A percentile compares a stretch with the other conserved stretches of the same genome.
These are phyloP conservation scores for Xylaria curta DNA, from an alignment of 495 filamentous ascomycete genomes.

Conservation along the genomic window DNA sequence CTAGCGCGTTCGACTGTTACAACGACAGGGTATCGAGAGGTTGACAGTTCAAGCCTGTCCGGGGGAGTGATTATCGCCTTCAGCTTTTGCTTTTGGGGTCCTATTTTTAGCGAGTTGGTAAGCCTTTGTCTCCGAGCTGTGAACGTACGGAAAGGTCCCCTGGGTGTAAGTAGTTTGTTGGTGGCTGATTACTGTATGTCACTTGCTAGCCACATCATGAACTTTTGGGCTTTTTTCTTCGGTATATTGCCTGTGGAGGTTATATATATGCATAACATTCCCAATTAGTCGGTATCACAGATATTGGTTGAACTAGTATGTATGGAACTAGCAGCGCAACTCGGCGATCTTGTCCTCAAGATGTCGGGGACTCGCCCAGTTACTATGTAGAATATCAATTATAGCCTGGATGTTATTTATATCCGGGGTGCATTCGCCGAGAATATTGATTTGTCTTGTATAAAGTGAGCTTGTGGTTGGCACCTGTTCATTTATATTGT, in stretches of 20 bases:
- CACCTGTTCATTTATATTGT: background rate
- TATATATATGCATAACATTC: background rate
- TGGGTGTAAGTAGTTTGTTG: background rate
- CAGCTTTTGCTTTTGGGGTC: background rate
- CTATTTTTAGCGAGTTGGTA: background rate
- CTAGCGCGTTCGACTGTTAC: conserved; percentile 22
- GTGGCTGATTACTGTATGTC: background rate
- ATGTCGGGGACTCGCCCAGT: background rate
- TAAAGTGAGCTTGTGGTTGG: background rate
- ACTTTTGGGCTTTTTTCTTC: background rate
- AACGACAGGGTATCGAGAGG: conserved; percentile 8
- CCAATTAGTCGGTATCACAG: background rate
- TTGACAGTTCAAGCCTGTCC: conserved; percentile 25
- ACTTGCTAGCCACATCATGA: background rate
- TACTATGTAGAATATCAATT: background rate
- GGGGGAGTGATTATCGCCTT: background rate
- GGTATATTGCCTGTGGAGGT: background rate
- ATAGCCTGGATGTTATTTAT: background rate
- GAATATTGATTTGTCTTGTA: background rate
- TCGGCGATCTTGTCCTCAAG: background rate
- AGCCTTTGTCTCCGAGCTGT: background rate
- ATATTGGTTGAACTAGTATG: background rate
- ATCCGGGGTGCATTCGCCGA: background rate
- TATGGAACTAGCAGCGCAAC: background rate
- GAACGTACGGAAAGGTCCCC: background rate